A percentile compares a stretch with the other conserved stretches of the same genome.
These are phyloP conservation scores for Conidiobolus incongruus DNA, from an alignment of 371 early-diverging fungal species.

Conservation along the genomic window DNA sequence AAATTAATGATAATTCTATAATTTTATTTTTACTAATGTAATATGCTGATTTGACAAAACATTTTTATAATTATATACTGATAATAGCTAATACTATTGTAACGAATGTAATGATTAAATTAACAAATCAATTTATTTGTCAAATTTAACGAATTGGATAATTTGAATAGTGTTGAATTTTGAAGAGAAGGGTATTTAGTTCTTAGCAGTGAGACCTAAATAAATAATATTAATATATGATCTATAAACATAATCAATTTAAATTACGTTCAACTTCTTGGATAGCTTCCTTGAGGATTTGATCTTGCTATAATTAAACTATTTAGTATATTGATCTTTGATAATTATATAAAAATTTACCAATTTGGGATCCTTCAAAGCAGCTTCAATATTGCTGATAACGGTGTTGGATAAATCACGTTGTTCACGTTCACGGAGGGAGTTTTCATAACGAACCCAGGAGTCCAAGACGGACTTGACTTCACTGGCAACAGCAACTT, in stretches of 20 bases:
- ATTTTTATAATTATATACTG: no score
- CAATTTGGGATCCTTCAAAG: conserved; percentile 56
- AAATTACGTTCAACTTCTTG: conserved; percentile 1
- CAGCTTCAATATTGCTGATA: conserved; percentile 61
- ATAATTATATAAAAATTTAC: conserved; percentile 3
- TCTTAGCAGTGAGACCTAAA: not conserved
- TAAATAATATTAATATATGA: not conserved
- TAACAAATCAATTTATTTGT: no score
- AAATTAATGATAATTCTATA: no score
- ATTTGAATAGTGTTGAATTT: conserved; percentile 14
- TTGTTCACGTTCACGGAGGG: conserved; percentile 79
- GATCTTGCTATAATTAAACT: not conserved
- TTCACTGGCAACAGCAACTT: conserved; percentile 56
- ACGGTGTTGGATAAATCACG: conserved; percentile 53
- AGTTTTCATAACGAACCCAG: conserved; percentile 90
- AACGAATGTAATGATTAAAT: no score
- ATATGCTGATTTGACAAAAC: no score
- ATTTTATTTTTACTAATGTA: no score
- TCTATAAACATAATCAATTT: not conserved
- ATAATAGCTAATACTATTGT: no score
- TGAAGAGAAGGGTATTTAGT: conserved; percentile 3
- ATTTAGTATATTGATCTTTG: not conserved
- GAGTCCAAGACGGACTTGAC: conserved; percentile 76
- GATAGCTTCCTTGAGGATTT: not conserved
- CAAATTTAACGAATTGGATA: conserved; percentile 11